Evolutionary conservation across 805 yeast genomes (phyloP).

Genomic region (Cyberlindnera mississippiensis): DNA sequence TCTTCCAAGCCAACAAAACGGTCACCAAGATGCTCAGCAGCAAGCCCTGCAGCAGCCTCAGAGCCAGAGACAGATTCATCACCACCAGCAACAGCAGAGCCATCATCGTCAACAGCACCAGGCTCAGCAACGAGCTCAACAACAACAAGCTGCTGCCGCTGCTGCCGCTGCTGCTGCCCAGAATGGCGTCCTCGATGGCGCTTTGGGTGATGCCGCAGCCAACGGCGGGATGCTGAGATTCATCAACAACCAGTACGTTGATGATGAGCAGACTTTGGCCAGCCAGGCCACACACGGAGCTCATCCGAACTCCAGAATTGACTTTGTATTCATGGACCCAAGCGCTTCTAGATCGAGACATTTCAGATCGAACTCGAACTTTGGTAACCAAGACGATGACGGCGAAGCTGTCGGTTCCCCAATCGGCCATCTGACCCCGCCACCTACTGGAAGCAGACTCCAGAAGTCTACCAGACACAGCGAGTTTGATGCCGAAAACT

Average conservation of each 20-base stretch:
- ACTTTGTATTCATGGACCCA: constrained; percentile 30
- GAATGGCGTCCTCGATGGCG: constrained; percentile 18
- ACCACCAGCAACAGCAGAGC: constrained; percentile 11
- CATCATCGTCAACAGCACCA: constrained; percentile 17
- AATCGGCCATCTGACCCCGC: constrained; percentile 18
- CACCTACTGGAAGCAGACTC: constrained; percentile 18
- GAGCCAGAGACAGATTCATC: constrained; percentile 5
- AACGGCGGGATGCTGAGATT: constrained; percentile 27
- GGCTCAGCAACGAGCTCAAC: constrained; percentile 5
- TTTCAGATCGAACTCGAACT: constrained; percentile 21
- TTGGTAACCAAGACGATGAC: constrained; percentile 18
- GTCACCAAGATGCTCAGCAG: constrained; percentile 10
- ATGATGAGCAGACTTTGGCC: constrained; percentile 23
- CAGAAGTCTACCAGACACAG: constrained; percentile 24
- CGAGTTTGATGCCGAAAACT: constrained; percentile 28
- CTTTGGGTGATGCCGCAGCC: constrained; percentile 19
- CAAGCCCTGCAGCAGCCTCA: constrained; percentile 3
- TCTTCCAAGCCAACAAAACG: constrained; percentile 6
- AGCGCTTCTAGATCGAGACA: constrained; percentile 24
- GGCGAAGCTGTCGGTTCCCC: constrained; percentile 17
- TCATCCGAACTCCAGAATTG: constrained; percentile 23
- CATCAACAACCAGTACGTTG: constrained; percentile 30
- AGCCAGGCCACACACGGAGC: constrained; percentile 12
- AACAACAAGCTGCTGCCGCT: constrained; percentile 13
- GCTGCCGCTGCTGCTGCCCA: constrained; percentile 12